A percentile compares a stretch with the other conserved stretches of the same genome.
Evolutionary conservation across 352 stramenopile genomes (phyloP).

Genomic region (Phytophthora colocasiae): DNA sequence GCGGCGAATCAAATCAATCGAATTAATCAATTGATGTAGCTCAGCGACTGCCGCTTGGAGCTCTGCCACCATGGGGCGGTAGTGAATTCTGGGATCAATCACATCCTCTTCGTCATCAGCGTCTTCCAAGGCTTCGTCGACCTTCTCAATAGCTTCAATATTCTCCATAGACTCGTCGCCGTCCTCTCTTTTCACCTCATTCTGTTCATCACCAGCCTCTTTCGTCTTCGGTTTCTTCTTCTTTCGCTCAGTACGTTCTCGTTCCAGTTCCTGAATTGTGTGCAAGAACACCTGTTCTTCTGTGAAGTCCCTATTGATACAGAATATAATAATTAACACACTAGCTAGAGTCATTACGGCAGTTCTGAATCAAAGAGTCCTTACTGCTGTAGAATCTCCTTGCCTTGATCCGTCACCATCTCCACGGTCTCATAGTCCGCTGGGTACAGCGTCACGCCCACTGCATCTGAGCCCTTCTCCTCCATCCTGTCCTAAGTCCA

Average conservation of each 20-base stretch:
- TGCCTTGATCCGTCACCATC: conserved; percentile 79
- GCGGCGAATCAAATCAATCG: conserved; percentile 83
- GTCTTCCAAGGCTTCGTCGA: conserved; percentile 30
- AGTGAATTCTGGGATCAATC: conserved; percentile 88
- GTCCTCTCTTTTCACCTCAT: conserved; percentile 35
- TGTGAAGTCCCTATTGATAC: conserved; percentile 70
- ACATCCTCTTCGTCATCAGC: conserved; percentile 66
- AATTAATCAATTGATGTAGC: conserved; percentile 89
- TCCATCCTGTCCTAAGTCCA: conserved; percentile 41
- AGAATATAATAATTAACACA: conserved; percentile 6
- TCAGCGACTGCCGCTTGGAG: conserved; percentile 81
- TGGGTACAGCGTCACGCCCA: conserved; percentile 84
- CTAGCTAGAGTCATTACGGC: conserved; percentile 1
- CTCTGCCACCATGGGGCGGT: conserved; percentile 84
- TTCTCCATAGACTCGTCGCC: conserved; percentile 42
- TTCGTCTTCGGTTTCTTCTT: conserved; percentile 64
- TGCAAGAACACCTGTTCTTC: conserved; percentile 86
- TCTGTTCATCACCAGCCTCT: conserved; percentile 13
- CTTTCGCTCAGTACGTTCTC: conserved; percentile 58
- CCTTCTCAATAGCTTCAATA: conserved; percentile 27
- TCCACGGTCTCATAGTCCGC: conserved; percentile 81
- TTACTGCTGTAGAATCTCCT: conserved; percentile 84
- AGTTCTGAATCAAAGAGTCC: background rate
- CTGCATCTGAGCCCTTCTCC: conserved; percentile 46
- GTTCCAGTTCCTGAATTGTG: conserved; percentile 85